Conservation (phyloP, 1,284 basidiomycete genomes). For the Cutaneotrichosporon sp. region DNA sequence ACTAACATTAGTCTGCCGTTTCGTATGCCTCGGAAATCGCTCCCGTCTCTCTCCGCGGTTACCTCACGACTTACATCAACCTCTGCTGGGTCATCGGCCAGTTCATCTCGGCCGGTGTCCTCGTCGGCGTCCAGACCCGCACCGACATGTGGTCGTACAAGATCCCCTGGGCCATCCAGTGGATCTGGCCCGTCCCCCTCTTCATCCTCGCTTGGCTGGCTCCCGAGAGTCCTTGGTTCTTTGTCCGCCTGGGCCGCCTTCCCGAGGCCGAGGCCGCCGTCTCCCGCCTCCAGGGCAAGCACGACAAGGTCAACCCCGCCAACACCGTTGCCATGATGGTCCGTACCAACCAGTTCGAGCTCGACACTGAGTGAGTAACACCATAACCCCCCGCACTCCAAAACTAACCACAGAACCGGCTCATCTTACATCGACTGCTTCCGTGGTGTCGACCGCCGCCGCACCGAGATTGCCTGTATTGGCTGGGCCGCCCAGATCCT, state of each 20-base stretch:
- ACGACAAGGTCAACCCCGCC: slow-evolving; percentile 27
- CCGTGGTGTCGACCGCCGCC: slow-evolving; percentile 29
- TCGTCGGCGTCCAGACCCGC: slow-evolving; percentile 25
- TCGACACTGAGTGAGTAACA: slow-evolving; percentile 15
- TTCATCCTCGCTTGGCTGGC: slow-evolving; percentile 29
- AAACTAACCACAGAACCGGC: slow-evolving; percentile 14
- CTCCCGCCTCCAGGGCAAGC: slow-evolving; percentile 24
- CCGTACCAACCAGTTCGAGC: slow-evolving; percentile 38
- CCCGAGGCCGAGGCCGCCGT: slow-evolving; percentile 30
- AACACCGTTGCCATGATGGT: slow-evolving; percentile 41
- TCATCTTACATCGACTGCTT: slow-evolving; percentile 37
- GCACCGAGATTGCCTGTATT: slow-evolving; percentile 24
- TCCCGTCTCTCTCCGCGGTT: slow-evolving; percentile 41
- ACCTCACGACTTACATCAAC: slow-evolving; percentile 51
- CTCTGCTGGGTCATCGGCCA: slow-evolving; percentile 57
- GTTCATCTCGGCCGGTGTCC: slow-evolving; percentile 23
- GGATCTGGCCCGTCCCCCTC: slow-evolving; percentile 48
- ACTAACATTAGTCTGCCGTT: slow-evolving; percentile 12
- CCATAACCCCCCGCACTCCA: neutral
- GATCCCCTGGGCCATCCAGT: slow-evolving; percentile 53
- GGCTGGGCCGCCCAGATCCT: slow-evolving; percentile 28
- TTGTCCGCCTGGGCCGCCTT: slow-evolving; percentile 32
- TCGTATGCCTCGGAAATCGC: slow-evolving; percentile 57
- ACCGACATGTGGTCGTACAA: slow-evolving; percentile 41
- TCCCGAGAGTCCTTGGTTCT: slow-evolving; percentile 38